Conservation (phyloP, 2,329 filamentous ascomycete species). For the Pseudocercospora pini-densiflorae region DNA sequence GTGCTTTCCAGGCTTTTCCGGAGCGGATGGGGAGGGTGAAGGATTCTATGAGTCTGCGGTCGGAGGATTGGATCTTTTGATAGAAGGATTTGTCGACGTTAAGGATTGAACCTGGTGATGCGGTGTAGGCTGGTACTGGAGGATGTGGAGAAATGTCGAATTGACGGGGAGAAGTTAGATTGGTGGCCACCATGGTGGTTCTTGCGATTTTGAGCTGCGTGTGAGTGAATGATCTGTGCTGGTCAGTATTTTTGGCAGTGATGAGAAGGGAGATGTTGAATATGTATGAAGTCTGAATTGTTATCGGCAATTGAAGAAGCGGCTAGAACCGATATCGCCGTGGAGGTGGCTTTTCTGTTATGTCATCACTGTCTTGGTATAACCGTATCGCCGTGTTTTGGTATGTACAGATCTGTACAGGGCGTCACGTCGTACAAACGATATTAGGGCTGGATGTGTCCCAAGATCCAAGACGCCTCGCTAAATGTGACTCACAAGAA, state of each 20-base stretch:
- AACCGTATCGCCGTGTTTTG: not conserved
- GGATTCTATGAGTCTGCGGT: conserved; percentile 30
- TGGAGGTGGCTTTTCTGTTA: not conserved
- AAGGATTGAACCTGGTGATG: conserved; percentile 37
- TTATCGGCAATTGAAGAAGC: conserved; percentile 4
- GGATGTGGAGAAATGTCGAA: conserved; percentile 19
- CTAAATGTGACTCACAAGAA: conserved; percentile 9
- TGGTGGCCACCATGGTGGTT: conserved; percentile 12
- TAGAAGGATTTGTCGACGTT: conserved; percentile 37
- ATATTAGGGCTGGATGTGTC: not conserved
- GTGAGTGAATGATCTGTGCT: conserved; percentile 8
- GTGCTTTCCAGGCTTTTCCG: conserved; percentile 73
- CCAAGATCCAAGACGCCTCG: conserved; percentile 13
- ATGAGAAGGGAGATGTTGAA: not conserved
- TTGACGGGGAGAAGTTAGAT: not conserved
- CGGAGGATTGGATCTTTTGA: conserved; percentile 29
- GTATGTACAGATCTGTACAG: conserved; percentile 15
- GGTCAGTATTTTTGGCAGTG: not conserved
- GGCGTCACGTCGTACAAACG: conserved; percentile 8
- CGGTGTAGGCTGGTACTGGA: conserved; percentile 40
- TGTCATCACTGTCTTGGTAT: conserved; percentile 2
- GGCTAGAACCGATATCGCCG: conserved; percentile 1
- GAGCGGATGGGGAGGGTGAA: conserved; percentile 71
- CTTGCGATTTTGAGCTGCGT: not conserved
- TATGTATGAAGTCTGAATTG: not conserved